Evolutionary conservation across 2,329 filamentous ascomycete species (phyloP), one percentile per base, ranked within the genome.

Genomic region (Coniochaeta ligniaria): DNA sequence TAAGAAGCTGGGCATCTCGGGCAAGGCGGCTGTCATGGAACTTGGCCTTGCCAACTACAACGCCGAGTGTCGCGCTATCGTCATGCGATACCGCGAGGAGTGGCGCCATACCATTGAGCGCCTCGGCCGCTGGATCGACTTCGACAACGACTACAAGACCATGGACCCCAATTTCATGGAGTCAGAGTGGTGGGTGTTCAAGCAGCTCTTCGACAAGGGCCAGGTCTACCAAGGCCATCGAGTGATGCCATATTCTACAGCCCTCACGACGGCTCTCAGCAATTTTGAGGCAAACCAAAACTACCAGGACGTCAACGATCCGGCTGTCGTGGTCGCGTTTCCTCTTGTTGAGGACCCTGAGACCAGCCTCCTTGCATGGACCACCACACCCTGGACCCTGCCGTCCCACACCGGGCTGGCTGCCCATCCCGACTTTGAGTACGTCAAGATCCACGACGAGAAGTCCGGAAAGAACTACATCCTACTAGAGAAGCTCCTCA

Each of bases 121-220:
- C 63, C 77, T 98, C 45, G 94, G 94, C 60, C 88, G 94, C 61
- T 98, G 94, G 94, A 95, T 97, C 69, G 94, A 97, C 75, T 97
- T 98, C 68, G 94, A 98, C 75, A 95, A 96, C 68, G 92, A 97
- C 73, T 97, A 96, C 80, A 96, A 96, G 85, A 96, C 92, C 38
- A 96, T 97, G 92, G 89, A 98, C 73, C 83, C 88, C n/a, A 87
- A 80, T 22, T 98, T 96, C 77, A 98, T 97, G 94, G 94, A 97
- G 78, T 89, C 90, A 0, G 86, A 91, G 65, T 98, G 94, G 94
- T 97, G 94, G 93, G 90, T 95, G 20, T 96, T 96, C 80, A 96
- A 95, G 79, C 86, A 94, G 72, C 82, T 97, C 26, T 96, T 91
- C 73, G 90, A 96, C 68, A 96, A 96, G 76, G 90, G 87, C 60